phyloP scores from a whole-genome alignment of 371 early-diverging fungal genomes.

The Dinochytrium kinnereticum region DNA sequence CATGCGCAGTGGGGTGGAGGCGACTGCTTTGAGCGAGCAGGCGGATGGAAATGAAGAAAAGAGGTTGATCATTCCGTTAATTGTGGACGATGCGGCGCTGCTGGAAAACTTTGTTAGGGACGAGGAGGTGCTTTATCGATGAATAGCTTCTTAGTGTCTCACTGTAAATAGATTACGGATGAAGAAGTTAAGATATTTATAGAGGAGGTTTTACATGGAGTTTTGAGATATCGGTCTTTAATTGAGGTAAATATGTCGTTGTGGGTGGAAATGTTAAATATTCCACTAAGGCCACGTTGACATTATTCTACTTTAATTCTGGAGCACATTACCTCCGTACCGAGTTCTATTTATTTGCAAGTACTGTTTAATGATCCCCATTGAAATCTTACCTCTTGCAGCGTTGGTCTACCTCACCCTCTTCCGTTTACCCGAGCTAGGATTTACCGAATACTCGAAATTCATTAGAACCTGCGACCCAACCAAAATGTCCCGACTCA shows the following conservation, averaged over 20 bases:
- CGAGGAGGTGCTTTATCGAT: slow-evolving; percentile 31
- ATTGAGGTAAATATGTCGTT: slow-evolving; percentile 34
- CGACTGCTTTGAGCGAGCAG: too few species aligned
- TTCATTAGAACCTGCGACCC: slow-evolving; percentile 40
- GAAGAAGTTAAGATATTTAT: slow-evolving; percentile 38
- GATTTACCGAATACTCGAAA: slow-evolving; percentile 34
- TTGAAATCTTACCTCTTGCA: slow-evolving; percentile 11
- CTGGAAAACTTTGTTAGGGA: slow-evolving; percentile 37
- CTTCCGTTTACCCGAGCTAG: slow-evolving; percentile 44
- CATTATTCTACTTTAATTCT: slow-evolving; percentile 36
- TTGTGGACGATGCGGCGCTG: slow-evolving; percentile 41
- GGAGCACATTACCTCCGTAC: slow-evolving; percentile 38
- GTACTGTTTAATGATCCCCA: slow-evolving; percentile 17
- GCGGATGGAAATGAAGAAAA: too few species aligned
- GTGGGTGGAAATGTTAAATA: background rate
- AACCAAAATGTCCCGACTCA: slow-evolving; percentile 41
- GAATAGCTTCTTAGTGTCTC: background rate
- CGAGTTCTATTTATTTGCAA: slow-evolving; percentile 48
- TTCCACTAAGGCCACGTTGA: slow-evolving; percentile 35
- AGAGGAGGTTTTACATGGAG: slow-evolving; percentile 46
- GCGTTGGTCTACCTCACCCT: slow-evolving; percentile 47
- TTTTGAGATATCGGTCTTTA: slow-evolving; percentile 35
- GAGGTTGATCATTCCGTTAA: background rate
- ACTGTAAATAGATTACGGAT: slow-evolving; percentile 19
- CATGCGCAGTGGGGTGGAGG: too few species aligned